Percentiles rank a stretch among this genome's conserved stretches.
Evolutionary conservation across 73 alveolate species (phyloP).

Genomic region (Durusdinium trenchii): DNA sequence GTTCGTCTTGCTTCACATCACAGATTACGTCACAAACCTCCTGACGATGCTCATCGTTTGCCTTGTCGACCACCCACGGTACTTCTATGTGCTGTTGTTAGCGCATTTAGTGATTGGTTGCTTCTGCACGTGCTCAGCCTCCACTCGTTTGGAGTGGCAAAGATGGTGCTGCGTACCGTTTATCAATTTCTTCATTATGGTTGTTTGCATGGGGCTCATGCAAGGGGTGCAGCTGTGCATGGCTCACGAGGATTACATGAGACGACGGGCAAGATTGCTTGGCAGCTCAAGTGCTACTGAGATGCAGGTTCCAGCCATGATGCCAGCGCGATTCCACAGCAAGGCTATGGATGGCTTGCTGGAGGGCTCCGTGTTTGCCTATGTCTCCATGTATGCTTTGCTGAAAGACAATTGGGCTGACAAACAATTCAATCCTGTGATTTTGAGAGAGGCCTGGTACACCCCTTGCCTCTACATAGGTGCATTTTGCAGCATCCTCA

Average conservation of each 20-base stretch:
- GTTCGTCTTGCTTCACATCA: slow-evolving; percentile 93
- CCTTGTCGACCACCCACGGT: slow-evolving; percentile 70
- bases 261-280: slow-evolving; percentile 40
- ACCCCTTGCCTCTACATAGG: slow-evolving; percentile 92
- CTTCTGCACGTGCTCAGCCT: slow-evolving; percentile 90
- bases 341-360: slow-evolving; percentile 95
- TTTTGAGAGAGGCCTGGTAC: slow-evolving; percentile 45
- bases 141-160: slow-evolving; percentile 88
- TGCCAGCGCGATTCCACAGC: slow-evolving; percentile 94
- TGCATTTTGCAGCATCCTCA: slow-evolving; percentile 83
- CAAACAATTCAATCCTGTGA: background rate
- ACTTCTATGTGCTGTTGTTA: slow-evolving; percentile 72
- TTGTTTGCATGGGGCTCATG: slow-evolving; percentile 86
- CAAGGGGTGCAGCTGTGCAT: slow-evolving; percentile 94
- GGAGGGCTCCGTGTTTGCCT: slow-evolving; percentile 77
- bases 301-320: slow-evolving; percentile 93
- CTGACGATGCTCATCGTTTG: slow-evolving; percentile 83
- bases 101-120: slow-evolving; percentile 90
- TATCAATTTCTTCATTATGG: slow-evolving; percentile 82
- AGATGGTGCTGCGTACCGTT: slow-evolving; percentile 94
- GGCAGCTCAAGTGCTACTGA: slow-evolving; percentile 47
- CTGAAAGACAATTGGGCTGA: slow-evolving; percentile 93
- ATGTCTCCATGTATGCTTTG: slow-evolving; percentile 90
- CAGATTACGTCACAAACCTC: slow-evolving; percentile 83
- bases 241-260: slow-evolving; percentile 71